These are phyloP conservation scores for Teunomyces cretensis DNA, from an alignment of 805 yeast genomes.

Conservation along the genomic window DNA sequence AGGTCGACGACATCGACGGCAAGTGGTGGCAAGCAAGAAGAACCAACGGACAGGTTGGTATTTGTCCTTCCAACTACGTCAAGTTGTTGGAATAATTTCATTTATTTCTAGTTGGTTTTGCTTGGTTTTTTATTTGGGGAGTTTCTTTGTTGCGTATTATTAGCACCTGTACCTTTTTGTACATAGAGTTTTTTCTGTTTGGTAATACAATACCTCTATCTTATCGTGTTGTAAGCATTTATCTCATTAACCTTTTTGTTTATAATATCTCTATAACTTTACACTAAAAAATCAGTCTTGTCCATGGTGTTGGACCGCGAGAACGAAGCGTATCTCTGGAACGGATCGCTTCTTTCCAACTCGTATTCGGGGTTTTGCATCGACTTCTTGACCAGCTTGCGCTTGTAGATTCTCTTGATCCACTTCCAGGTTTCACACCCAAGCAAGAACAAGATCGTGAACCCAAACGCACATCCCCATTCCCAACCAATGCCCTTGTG, in stretches of 20 bases:
- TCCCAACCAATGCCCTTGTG: conserved; percentile 73
- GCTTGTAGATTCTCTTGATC: conserved; percentile 56
- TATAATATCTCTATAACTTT: not conserved
- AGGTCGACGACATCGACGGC: conserved; percentile 89
- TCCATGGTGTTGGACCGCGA: conserved; percentile 51
- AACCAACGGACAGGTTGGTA: conserved; percentile 88
- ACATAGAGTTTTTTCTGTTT: not conserved
- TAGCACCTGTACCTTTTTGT: not conserved
- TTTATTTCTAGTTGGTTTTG: not conserved
- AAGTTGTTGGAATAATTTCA: conserved; percentile 53
- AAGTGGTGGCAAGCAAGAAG: conserved; percentile 99
- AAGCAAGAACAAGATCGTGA: conserved; percentile 53
- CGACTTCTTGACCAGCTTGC: conserved; percentile 29
- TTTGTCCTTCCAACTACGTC: conserved; percentile 93
- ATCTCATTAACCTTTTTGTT: too few relatives aligned
- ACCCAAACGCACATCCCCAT: conserved; percentile 74
- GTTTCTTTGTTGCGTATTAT: not conserved
- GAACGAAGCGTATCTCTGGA: conserved; percentile 59
- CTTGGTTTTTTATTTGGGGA: conserved; percentile 1
- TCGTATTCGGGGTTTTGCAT: conserved; percentile 63
- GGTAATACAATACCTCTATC: not conserved
- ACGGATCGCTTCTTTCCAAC: conserved; percentile 61
- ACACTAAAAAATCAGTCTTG: conserved; percentile 7
- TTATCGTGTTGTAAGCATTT: too few relatives aligned
- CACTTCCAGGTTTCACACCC: conserved; percentile 70